A percentile compares a stretch with the other conserved stretches of the same genome.
phyloP scores from a whole-genome alignment of 345 rosid genomes.

The Firmiana major region DNA sequence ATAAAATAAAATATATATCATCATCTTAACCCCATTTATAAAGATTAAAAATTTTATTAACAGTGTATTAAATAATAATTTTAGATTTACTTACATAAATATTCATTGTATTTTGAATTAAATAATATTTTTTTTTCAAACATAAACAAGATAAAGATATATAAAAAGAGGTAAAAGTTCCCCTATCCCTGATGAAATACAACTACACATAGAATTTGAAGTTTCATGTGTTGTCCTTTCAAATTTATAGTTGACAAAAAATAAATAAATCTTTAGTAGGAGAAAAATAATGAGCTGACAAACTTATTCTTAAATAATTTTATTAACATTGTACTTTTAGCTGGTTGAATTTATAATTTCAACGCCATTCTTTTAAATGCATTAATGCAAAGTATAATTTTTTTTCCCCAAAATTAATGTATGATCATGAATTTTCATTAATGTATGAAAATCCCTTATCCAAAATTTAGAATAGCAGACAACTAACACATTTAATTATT shows the following conservation, averaged over 20 bases:
- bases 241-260: not conserved
- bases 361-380: not conserved
- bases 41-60: no score
- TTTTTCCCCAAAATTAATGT: not conserved
- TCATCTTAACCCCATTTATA: no score
- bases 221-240: not conserved
- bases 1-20: no score
- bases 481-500: not conserved
- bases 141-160: no score
- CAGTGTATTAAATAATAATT: no score
- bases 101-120: no score
- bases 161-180: no score
- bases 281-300: not conserved
- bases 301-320: not conserved
- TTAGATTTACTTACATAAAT: no score
- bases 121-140: no score
- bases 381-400: not conserved
- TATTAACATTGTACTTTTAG: not conserved
- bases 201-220: not conserved
- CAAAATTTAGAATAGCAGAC: not conserved
- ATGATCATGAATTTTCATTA: not conserved
- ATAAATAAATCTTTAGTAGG: not conserved
- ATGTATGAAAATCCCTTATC: not conserved
- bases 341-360: slow-evolving; percentile 10
- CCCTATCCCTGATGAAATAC: no score